Conservation (phyloP, 345 rosid species). For the Erysimum cheiranthoides region DNA sequence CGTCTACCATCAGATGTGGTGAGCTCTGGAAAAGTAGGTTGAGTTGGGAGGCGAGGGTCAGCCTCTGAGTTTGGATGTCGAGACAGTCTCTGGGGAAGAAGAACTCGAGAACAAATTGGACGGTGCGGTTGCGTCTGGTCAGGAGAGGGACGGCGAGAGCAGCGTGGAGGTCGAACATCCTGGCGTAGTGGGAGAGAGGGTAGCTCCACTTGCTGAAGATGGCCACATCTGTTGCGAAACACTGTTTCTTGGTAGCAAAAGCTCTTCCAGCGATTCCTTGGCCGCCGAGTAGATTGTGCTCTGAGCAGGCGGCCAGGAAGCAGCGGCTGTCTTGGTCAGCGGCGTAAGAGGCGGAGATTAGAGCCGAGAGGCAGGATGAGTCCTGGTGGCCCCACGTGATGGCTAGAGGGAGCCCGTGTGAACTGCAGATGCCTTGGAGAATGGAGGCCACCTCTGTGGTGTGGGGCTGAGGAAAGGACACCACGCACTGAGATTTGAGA, state of each 20-base stretch:
- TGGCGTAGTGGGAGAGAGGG: constrained; percentile 87
- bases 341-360: constrained; percentile 67
- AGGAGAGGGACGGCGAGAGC: constrained; percentile 76
- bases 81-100: constrained; percentile 77
- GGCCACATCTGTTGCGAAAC: constrained; percentile 66
- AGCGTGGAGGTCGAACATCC: constrained; percentile 68
- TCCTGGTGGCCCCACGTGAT: constrained; percentile 79
- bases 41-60: constrained; percentile 53
- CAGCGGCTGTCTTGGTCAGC: constrained; percentile 50
- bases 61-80: constrained; percentile 54
- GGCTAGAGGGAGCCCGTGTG: constrained; percentile 68
- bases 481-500: constrained; percentile 49
- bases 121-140: constrained; percentile 48
- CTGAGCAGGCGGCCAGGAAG: constrained; percentile 74
- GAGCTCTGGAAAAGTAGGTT: constrained; percentile 57
- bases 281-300: constrained; percentile 69
- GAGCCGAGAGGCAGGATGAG: constrained; percentile 55
- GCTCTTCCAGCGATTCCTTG: constrained; percentile 86
- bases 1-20: constrained; percentile 58
- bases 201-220: constrained; percentile 68
- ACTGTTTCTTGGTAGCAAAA: constrained; percentile 59
- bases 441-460: constrained; percentile 58
- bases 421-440: constrained; percentile 63
- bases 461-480: constrained; percentile 52
- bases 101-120: constrained; percentile 75